Conservation (phyloP, 2,329 filamentous ascomycete genomes). For the Polychaeton citri region DNA sequence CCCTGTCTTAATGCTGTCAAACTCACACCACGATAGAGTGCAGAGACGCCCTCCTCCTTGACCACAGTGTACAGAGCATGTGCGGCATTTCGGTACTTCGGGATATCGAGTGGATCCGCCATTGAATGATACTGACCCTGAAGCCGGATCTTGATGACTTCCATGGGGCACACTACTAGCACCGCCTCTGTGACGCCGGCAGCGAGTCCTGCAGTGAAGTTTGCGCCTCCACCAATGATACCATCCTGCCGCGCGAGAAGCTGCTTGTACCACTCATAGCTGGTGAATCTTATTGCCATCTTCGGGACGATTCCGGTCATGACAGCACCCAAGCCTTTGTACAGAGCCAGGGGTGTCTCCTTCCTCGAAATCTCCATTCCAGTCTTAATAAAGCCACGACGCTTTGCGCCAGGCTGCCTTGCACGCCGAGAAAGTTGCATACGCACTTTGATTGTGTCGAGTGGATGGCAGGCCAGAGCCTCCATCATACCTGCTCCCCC, state of each 20-base stretch:
- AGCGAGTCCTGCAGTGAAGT: conserved; percentile 70
- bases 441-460: conserved; percentile 96
- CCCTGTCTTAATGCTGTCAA: conserved; percentile 89
- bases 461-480: conserved; percentile 85
- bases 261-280: conserved; percentile 92
- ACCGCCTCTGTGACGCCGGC: conserved; percentile 96
- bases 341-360: conserved; percentile 84
- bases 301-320: conserved; percentile 94
- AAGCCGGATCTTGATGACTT: conserved; percentile 96
- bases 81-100: conserved; percentile 93
- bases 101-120: conserved; percentile 88
- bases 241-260: conserved; percentile 57
- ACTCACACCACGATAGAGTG: conserved; percentile 84
- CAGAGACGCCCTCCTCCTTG: conserved; percentile 75
- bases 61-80: conserved; percentile 75
- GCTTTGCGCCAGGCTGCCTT: conserved; percentile 64
- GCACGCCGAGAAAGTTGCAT: conserved; percentile 94
- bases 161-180: conserved; percentile 93
- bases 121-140: conserved; percentile 97
- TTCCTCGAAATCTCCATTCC: conserved; percentile 74
- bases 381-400: conserved; percentile 76
- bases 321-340: conserved; percentile 97
- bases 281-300: conserved; percentile 98
- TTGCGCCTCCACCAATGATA: conserved; percentile 54
- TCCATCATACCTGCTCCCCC: conserved; percentile 99